Base-by-base conservation (phyloP, 2,329 filamentous ascomycete genomes). In the Aspergillus latus region DNA sequence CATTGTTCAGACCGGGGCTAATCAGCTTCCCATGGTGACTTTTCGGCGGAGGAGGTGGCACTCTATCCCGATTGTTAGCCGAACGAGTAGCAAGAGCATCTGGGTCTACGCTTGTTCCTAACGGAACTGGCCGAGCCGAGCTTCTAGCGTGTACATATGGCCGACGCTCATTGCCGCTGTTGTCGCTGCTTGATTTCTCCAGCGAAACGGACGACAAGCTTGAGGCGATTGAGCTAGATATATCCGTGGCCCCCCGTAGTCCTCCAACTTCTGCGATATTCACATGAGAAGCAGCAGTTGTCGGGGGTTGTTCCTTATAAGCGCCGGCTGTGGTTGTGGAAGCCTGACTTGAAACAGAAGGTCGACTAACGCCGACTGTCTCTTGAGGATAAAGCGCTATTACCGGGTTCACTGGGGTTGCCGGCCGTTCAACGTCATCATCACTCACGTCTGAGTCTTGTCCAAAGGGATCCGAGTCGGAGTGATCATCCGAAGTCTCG, bases 21-120 rank as follows among this genome's bases (percentile, higher is more conserved):
- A 93, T 88, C 15, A 87, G 80, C 72, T 88, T 92, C 4, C 90
- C 90, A 74, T 92, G 89, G 53, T 89, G 84, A 50, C 88, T 91
- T 67, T 83, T 90, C 9, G 89, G 89, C 5, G 88, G 88, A 4
- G 70, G 70, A 5, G 89, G 89, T 11, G 88, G 88, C 60, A 84
- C 84, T 72, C 84, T 86, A 68, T 87, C 88, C 61, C 80, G 64
- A 58, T 59, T 68, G 16, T 59, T 68, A 16, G 44, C 56, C 46
- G 59, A 68, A 61, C 44, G 78, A 66, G 47, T 72, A 5, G 57
- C 49, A 32, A 62, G 51, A 10, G 62, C 68, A 58, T 66, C 74
- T 39, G 69, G 75, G 52, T 82, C 75, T 39, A 78, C 77, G 40
- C 84, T 83, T 1, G 77, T 76, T 48, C 85, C 84, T 62, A 84